These are phyloP conservation scores for Rhizoctonia solani DNA, from an alignment of 1,284 basidiomycete genomes.

Conservation along the genomic window DNA sequence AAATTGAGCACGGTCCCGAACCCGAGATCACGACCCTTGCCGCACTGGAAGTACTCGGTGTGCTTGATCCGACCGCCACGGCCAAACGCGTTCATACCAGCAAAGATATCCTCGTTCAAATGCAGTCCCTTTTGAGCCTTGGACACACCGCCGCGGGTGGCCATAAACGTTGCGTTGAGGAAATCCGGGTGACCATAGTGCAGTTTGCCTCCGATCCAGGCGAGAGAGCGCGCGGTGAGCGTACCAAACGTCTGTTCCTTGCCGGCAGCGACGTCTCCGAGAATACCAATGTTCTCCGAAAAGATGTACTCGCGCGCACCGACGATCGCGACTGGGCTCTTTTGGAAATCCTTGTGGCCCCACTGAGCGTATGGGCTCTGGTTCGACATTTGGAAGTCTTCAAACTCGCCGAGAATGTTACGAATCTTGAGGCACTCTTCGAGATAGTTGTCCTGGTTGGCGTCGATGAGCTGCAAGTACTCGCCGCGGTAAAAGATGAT, in stretches of 20 bases:
- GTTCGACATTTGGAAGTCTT: conserved; percentile 84
- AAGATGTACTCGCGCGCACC: conserved; percentile 99
- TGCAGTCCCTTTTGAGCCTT: conserved; percentile 99
- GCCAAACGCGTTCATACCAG: conserved; percentile 98
- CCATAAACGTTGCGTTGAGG: conserved; percentile 98
- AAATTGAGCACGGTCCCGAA: conserved; percentile 99
- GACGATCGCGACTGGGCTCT: conserved; percentile 92
- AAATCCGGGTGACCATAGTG: conserved; percentile 99
- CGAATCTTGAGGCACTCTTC: conserved; percentile 99
- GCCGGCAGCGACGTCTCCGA: conserved; percentile 96
- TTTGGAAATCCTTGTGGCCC: conserved; percentile 84
- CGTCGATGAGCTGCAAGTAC: conserved; percentile 98
- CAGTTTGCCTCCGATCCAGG: conserved; percentile 97
- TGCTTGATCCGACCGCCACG: conserved; percentile 98
- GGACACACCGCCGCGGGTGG: conserved; percentile 95
- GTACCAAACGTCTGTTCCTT: conserved; percentile 99
- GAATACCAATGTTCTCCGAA: conserved; percentile 99
- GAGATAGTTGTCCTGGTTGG: conserved; percentile 99
- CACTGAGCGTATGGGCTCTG: conserved; percentile 93
- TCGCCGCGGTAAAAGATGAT: conserved; percentile 99
- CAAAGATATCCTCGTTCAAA: conserved; percentile 99
- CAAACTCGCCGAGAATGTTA: conserved; percentile 95
- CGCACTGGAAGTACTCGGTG: conserved; percentile 98
- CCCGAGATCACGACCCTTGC: conserved; percentile 97
- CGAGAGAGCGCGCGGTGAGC: conserved; percentile 89